phyloP scores from a whole-genome alignment of 1,139 yeast species.

The Nakaseomyces sp. region DNA sequence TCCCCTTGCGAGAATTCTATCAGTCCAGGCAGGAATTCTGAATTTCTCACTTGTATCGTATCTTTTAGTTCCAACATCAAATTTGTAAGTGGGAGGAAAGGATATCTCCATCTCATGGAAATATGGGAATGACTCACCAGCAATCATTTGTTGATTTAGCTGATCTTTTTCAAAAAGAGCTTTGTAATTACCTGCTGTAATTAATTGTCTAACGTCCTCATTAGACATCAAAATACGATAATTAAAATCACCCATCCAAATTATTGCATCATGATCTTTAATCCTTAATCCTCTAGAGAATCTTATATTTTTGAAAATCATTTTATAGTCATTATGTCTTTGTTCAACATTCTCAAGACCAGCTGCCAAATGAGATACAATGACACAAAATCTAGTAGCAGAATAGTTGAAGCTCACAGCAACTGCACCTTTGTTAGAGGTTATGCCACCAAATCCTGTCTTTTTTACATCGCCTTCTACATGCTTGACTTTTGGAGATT shows the following conservation, averaged over 20 bases:
- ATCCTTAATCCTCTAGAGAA: constrained; percentile 65
- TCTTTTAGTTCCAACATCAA: constrained; percentile 73
- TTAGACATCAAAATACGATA: constrained; percentile 71
- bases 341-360: constrained; percentile 80
- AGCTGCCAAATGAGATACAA: constrained; percentile 94
- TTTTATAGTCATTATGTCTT: constrained; percentile 78
- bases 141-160: constrained; percentile 67
- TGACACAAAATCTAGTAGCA: constrained; percentile 66
- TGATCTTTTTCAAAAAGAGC: constrained; percentile 70
- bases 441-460: constrained; percentile 86
- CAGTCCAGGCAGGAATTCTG: constrained; percentile 96
- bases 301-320: constrained; percentile 66
- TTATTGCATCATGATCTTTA: constrained; percentile 72
- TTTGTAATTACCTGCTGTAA: constrained; percentile 39
- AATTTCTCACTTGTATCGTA: constrained; percentile 90
- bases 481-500: constrained; percentile 55
- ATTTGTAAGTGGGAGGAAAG: constrained; percentile 88
- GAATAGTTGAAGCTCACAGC: constrained; percentile 75
- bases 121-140: constrained; percentile 80
- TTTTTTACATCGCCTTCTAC: constrained; percentile 76
- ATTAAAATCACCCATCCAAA: constrained; percentile 97
- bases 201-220: constrained; percentile 58
- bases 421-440: constrained; percentile 89
- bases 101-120: constrained; percentile 71
- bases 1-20: constrained; percentile 55